Evolutionary conservation across 495 filamentous ascomycete species (phyloP), one percentile per base, ranked within the genome.

Genomic region (Hypoxylon lenormandii): DNA sequence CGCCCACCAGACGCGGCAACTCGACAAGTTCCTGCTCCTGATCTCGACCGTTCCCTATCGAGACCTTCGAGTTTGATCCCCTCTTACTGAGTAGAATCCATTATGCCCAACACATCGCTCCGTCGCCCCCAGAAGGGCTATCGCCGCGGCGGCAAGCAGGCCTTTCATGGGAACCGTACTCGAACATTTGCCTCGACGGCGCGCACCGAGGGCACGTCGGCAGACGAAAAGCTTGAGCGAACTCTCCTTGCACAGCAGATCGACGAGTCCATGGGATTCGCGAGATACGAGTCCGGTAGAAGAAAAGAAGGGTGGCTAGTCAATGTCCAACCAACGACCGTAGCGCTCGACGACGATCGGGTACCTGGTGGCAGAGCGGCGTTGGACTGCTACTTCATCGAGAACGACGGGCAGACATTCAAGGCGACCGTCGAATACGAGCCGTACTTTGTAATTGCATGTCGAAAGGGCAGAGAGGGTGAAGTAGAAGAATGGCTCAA

Each of bases 401-500:
- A 95, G 74, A 92, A 97, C 56, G 91, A 94, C 73, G 94, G 94
- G 10, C 86, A 86, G 19, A 97, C 91, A 21, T 99, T 98, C 85
- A 98, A 98, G 78, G 94, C 95, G 40, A 97, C 94, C 16, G 81
- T 98, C 61, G 92, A 96, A 77, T 97, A 97, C 74, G 93, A 97
- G 76, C 95, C 95, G 23, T 99, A 99, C 79, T 96, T 99, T 66
- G 80, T 98, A 45, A 88, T 99, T 57, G 93, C 93, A 3, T 91
- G 94, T 15, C 93, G 92, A 76, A 92, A 88, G 72, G 91, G 92
- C 0, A 89, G 89, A 69, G 96, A 99, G 77, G 83, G 87, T 61
- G 95, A 99, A 76, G 95, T 96, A 0, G 95, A 99, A 75, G 95
- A 98, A 79, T 99, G 94, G 93, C 86, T 92, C 70, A 88, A 91